Base-by-base conservation (phyloP, 2,329 filamentous ascomycete genomes). In the Boeremia exigua region DNA sequence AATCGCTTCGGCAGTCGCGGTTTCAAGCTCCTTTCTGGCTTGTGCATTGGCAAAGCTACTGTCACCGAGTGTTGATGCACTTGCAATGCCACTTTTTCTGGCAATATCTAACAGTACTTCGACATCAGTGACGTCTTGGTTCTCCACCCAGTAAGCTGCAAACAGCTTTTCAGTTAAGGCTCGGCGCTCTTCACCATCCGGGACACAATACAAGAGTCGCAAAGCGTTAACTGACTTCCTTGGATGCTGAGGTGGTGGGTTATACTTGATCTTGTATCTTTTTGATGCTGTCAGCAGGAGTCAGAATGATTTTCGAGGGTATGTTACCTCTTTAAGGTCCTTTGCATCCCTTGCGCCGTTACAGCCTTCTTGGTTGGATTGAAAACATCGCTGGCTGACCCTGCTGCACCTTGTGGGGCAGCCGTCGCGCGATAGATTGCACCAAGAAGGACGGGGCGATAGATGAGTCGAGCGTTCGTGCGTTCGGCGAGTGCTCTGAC, bases 401-500 rank as follows among this genome's bases (percentile, higher is more conserved):
- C 72, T 15, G 62, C 68, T 6, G 72, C 70, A 30, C 72, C 72
- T 59, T 75, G 72, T 0, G 72, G 72, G 1, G 72, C 72, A n/a
- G 70, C 55, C 29, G 72, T 74, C 0, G 67, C 63, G 12, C 72
- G 71, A 51, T 75, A 75, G 32, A 75, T 72, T 8, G 72, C 72
- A 34, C 72, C 72, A 4, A 75, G 66, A 11, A 73, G 63, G 8
- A 72, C 66, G 8, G 72, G 69, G 19, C 63, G 65, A 56, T 68
- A 73, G 33, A 64, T 54, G 0, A 75, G 48, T 12, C 32, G 63
- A 23, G 69, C 58, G 12, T 56, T 49, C 10, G 70, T 70, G 11
- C 71, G 70, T 12, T 58, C 38, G 9, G 71, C 69, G 30, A 75
- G 69, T 1, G 64, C 57, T 51, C 66, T 53, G 4, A 75, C 57